Evolutionary conservation across 148 eudicot genomes (phyloP).

Genomic region (Arctostaphylos glauca): DNA sequence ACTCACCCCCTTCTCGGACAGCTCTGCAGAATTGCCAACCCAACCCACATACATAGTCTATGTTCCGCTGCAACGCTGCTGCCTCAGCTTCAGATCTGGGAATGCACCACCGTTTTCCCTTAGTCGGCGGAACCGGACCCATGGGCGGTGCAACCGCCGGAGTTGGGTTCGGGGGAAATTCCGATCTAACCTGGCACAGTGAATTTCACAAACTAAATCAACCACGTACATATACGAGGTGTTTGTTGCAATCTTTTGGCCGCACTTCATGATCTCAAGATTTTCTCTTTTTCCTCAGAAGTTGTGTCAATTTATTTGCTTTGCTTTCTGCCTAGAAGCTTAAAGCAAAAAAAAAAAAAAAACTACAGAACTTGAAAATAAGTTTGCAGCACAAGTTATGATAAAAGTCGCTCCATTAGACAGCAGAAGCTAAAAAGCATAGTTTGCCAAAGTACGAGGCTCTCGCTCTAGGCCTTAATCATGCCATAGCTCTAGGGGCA

Average conservation of each 20-base stretch:
- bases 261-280: neutral
- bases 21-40: conserved; percentile 36
- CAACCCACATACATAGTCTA: conserved; percentile 46
- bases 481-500: no score
- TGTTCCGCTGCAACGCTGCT: conserved; percentile 29
- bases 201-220: conserved; percentile 18
- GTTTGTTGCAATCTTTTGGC: neutral
- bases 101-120: conserved; percentile 28
- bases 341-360: neutral
- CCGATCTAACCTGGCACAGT: conserved; percentile 27
- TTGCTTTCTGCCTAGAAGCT: neutral
- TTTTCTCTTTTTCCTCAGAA: neutral
- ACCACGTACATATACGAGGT: neutral
- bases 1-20: conserved; percentile 38
- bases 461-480: no score
- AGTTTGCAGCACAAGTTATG: neutral
- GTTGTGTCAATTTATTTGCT: neutral
- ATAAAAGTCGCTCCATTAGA: neutral
- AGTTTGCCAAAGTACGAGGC: neutral
- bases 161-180: conserved; percentile 14
- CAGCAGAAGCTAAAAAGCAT: neutral
- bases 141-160: conserved; percentile 7
- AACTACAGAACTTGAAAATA: neutral
- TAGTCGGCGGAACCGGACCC: conserved; percentile 11
- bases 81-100: conserved; percentile 24